Conservation (phyloP, 495 filamentous ascomycete species). For the Lasiosphaeris hirsuta region DNA sequence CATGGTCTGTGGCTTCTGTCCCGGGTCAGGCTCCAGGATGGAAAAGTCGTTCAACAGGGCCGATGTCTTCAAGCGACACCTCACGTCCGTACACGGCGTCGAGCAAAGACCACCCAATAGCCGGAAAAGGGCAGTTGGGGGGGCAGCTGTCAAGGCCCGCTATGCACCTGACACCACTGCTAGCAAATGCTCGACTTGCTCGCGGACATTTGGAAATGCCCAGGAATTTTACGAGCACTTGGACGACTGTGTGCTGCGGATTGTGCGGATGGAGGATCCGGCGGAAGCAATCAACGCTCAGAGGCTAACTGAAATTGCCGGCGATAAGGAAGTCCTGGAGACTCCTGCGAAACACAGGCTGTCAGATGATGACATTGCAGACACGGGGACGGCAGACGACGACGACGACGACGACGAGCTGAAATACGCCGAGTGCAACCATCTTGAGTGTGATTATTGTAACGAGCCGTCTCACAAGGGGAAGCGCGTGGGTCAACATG, state of each 20-base stretch:
- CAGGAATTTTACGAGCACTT: constrained; percentile 99
- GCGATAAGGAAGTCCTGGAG: constrained; percentile 76
- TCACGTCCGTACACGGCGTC: constrained; percentile 91
- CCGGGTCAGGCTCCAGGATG: constrained; percentile 82
- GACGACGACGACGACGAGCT: constrained; percentile 37
- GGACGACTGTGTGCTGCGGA: constrained; percentile 95
- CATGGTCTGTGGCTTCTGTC: constrained; percentile 99
- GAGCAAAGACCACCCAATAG: constrained; percentile 97
- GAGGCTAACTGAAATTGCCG: constrained; percentile 75
- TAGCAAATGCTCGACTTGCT: constrained; percentile 96
- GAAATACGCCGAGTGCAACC: too few species aligned
- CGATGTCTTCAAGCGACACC: constrained; percentile 97
- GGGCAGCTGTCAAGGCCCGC: constrained; percentile 37
- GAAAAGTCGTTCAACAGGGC: constrained; percentile 99
- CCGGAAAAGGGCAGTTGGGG: constrained; percentile 65
- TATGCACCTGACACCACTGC: constrained; percentile 75
- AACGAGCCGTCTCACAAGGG: too few species aligned
- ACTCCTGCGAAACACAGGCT: constrained; percentile 80
- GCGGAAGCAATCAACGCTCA: constrained; percentile 92
- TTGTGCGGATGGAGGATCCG: constrained; percentile 96
- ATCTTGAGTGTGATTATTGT: too few species aligned
- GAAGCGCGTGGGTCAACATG: too few species aligned
- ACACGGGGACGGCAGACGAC: constrained; percentile 50
- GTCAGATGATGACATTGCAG: constrained; percentile 60
- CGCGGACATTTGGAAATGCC: constrained; percentile 83